phyloP scores from a whole-genome alignment of 371 early-diverging fungal species.

The Conidiobolus incongruus region DNA sequence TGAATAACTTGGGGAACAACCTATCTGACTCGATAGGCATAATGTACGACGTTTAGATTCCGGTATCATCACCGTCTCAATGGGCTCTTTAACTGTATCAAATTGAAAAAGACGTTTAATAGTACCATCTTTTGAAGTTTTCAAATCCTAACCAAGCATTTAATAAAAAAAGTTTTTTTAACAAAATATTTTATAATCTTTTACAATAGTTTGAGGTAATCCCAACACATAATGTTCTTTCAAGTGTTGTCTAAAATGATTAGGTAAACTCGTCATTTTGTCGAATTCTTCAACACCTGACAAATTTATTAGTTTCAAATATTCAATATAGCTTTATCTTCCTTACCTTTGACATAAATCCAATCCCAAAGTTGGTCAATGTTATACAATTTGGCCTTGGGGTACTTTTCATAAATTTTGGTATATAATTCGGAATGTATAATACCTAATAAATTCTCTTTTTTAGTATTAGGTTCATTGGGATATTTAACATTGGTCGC shows the following conservation, averaged over 20 bases:
- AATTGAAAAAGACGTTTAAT: slow-evolving; percentile 30
- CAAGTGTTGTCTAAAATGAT: slow-evolving; percentile 19
- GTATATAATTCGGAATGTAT: no score
- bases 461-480: no score
- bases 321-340: neutral
- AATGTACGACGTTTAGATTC: slow-evolving; percentile 46
- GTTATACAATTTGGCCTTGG: slow-evolving; percentile 19
- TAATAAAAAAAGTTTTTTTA: neutral
- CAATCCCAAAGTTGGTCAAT: slow-evolving; percentile 35
- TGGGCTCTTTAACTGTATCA: slow-evolving; percentile 12
- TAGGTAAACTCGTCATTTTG: slow-evolving; percentile 38
- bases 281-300: slow-evolving; percentile 23
- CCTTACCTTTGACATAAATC: slow-evolving; percentile 27
- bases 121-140: slow-evolving; percentile 24
- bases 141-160: neutral
- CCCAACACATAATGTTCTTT: slow-evolving; percentile 20
- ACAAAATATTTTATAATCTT: slow-evolving; percentile 13
- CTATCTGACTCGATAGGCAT: slow-evolving; percentile 77
- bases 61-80: slow-evolving; percentile 47
- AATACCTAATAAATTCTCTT: no score
- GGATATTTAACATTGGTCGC: no score
- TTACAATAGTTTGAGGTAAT: no score
- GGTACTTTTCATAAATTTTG: neutral
- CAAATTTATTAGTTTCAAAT: neutral
- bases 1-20: slow-evolving; percentile 65